A percentile compares a stretch with the other conserved stretches of the same genome.
These are phyloP conservation scores for Sechiopsis laciniata DNA, from an alignment of 306 rosid genomes.

Conservation along the genomic window DNA sequence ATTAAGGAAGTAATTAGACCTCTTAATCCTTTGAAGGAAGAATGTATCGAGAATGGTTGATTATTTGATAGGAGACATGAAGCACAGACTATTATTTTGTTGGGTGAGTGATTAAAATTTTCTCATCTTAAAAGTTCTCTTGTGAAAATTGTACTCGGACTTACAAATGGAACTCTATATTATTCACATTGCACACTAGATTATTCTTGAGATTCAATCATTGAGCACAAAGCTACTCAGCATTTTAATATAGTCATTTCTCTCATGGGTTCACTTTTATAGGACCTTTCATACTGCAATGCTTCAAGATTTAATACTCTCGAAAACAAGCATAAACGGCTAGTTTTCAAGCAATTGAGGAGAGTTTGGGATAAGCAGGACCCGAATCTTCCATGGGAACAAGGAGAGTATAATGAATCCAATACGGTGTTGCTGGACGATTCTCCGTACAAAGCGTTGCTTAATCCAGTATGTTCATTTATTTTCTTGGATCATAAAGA, in stretches of 20 bases:
- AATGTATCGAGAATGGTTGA: constrained; percentile 32
- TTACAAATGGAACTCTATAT: neutral
- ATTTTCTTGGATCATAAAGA: neutral
- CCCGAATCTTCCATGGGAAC: constrained; percentile 70
- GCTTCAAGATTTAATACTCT: constrained; percentile 46
- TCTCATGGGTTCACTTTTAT: constrained; percentile 16
- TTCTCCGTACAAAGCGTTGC: constrained; percentile 80
- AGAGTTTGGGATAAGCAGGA: constrained; percentile 72
- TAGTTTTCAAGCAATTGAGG: constrained; percentile 73
- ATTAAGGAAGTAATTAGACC: constrained; percentile 17
- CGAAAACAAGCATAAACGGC: constrained; percentile 49
- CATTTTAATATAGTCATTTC: constrained; percentile 3
- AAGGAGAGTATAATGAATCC: constrained; percentile 55
- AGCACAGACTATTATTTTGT: constrained; percentile 55
- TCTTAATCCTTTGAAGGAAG: constrained; percentile 44
- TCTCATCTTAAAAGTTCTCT: neutral
- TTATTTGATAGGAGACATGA: constrained; percentile 62
- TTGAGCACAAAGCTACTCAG: neutral
- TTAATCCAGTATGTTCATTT: constrained; percentile 53
- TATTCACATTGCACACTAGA: neutral
- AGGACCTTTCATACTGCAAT: constrained; percentile 64
- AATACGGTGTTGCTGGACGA: constrained; percentile 78
- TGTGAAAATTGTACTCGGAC: neutral
- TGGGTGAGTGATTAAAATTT: constrained; percentile 46
- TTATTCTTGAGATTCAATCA: too few relatives aligned